A percentile compares a stretch with the other conserved stretches of the same genome.
phyloP scores from a whole-genome alignment of 1,139 yeast species.

The Nakaseomyces uthaithaninus region DNA sequence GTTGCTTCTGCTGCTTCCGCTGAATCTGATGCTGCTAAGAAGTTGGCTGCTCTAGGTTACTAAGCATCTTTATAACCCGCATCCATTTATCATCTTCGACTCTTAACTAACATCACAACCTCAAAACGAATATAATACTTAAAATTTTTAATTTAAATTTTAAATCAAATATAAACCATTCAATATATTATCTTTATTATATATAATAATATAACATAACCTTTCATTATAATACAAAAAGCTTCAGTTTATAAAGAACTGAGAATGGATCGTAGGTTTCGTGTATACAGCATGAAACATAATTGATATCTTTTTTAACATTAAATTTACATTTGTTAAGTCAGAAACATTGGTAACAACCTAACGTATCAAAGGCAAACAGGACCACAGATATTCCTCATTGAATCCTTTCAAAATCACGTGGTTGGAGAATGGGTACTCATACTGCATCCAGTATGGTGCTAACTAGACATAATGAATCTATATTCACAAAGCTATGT shows the following conservation, averaged over 20 bases:
- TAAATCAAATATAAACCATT: constrained; percentile 7
- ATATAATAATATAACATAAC: constrained; percentile 6
- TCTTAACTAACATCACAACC: constrained; percentile 4
- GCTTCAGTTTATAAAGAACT: neutral
- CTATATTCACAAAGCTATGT: neutral
- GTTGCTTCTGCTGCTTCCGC: constrained; percentile 69
- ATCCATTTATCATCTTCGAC: constrained; percentile 4
- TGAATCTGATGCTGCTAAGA: constrained; percentile 70
- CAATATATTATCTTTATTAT: constrained; percentile 1
- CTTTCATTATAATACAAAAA: neutral
- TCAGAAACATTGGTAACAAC: no score
- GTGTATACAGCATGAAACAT: no score
- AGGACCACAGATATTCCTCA: no score
- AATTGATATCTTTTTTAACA: no score
- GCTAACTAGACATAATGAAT: neutral
- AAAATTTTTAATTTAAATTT: constrained; percentile 5
- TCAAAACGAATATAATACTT: constrained; percentile 4
- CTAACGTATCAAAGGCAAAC: no score
- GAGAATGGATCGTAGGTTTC: no score
- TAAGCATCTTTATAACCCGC: constrained; percentile 35
- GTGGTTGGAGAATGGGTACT: no score
- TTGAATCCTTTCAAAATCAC: no score
- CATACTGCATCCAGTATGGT: no score
- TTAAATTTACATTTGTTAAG: no score
- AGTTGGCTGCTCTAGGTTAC: constrained; percentile 82